These are phyloP conservation scores for Beauveria sp. DNA, from an alignment of 2,329 filamentous ascomycete species.

Conservation along the genomic window DNA sequence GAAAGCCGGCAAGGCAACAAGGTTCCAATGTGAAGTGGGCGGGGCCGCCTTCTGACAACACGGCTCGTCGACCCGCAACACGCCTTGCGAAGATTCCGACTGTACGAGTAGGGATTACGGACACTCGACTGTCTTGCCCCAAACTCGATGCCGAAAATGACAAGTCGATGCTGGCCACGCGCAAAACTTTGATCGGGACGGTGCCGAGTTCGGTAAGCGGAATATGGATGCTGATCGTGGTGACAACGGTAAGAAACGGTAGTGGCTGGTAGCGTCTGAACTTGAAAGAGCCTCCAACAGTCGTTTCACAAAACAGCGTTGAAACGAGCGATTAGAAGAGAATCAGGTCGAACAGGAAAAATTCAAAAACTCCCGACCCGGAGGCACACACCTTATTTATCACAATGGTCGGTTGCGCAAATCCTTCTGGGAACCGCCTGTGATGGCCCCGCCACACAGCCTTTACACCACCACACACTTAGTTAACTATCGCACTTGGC, in stretches of 20 bases:
- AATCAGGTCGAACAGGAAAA: not conserved
- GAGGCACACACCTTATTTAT: slow-evolving; percentile 4
- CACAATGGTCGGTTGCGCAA: slow-evolving; percentile 1
- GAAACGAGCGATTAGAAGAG: not conserved
- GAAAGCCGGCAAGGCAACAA: not conserved
- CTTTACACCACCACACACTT: slow-evolving; percentile 5
- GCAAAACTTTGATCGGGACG: not conserved
- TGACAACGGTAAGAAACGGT: not conserved
- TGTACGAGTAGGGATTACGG: too few relatives aligned
- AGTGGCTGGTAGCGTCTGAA: not conserved
- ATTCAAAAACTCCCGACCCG: not conserved
- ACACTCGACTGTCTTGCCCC: not conserved
- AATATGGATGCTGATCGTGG: not conserved
- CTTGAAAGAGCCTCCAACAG: not conserved
- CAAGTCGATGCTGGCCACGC: not conserved
- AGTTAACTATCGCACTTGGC: not conserved
- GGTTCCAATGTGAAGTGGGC: not conserved
- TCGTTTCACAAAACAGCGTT: slow-evolving; percentile 1
- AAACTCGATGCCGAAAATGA: slow-evolving; percentile 5
- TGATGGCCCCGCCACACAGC: slow-evolving; percentile 8
- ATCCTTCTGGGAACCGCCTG: not conserved
- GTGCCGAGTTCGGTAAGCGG: not conserved
- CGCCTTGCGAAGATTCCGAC: not conserved
- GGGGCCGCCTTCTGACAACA: not conserved
- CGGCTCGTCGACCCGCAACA: slow-evolving; percentile 3